These are phyloP conservation scores for Mollisia scopiformis DNA, from an alignment of 2,329 filamentous ascomycete species.

Conservation along the genomic window DNA sequence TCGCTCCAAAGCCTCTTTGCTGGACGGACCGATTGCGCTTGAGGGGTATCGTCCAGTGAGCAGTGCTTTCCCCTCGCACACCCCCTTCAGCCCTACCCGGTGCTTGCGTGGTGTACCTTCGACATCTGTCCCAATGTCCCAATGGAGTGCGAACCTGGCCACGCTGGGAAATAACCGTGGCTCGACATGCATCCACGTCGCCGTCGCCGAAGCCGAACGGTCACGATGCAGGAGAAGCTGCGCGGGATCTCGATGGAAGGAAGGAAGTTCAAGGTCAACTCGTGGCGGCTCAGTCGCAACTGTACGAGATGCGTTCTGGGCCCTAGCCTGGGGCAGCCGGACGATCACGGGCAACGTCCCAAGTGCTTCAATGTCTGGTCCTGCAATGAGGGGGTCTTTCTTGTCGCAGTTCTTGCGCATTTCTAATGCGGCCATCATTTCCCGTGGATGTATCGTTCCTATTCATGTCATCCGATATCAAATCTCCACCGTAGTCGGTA, in stretches of 20 bases:
- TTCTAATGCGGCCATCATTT: background rate
- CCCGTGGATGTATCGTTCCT: slow-evolving; percentile 1
- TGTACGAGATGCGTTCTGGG: background rate
- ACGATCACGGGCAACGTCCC: background rate
- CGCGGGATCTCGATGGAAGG: slow-evolving; percentile 1
- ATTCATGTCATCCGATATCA: background rate
- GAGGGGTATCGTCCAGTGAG: slow-evolving; percentile 3
- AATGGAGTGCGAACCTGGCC: background rate
- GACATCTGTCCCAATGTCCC: slow-evolving; percentile 4
- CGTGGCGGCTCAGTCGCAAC: background rate
- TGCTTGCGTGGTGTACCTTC: background rate
- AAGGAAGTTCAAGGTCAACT: no score
- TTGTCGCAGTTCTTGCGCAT: background rate
- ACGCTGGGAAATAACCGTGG: slow-evolving; percentile 1
- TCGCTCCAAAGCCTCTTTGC: background rate
- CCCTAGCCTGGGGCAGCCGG: background rate
- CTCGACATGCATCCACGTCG: slow-evolving; percentile 5
- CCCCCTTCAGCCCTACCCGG: slow-evolving; percentile 30
- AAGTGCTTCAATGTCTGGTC: background rate
- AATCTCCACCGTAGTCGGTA: background rate
- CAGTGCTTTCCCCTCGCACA: background rate
- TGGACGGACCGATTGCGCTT: slow-evolving; percentile 14
- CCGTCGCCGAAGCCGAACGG: background rate
- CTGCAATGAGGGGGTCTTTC: background rate
- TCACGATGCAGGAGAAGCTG: slow-evolving; percentile 5